These are phyloP conservation scores for Stromatinia cepivora DNA, from an alignment of 2,329 filamentous ascomycete genomes.

Conservation along the genomic window DNA sequence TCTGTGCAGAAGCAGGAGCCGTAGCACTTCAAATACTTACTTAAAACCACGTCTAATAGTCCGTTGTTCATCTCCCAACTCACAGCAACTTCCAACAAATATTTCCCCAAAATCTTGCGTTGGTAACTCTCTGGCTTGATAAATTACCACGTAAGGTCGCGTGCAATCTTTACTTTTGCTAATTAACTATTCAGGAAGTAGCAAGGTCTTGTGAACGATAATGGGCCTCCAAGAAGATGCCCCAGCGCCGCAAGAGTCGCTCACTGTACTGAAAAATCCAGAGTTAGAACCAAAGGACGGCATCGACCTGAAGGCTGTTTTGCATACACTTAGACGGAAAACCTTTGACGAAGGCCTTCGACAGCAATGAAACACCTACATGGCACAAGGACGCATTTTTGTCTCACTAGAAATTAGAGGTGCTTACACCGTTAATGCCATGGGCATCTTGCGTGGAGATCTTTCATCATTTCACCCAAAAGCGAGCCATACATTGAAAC, in stretches of 20 bases:
- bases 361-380: not conserved
- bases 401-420: not conserved
- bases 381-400: not conserved
- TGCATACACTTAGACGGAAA: not conserved
- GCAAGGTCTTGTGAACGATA: not conserved
- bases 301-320: not conserved
- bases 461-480: not conserved
- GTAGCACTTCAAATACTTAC: not conserved
- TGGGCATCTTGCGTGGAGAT: not conserved
- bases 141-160: not conserved
- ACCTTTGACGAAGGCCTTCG: not conserved
- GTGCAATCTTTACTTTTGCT: not conserved
- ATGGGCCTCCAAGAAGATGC: not conserved
- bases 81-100: not conserved
- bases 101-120: too few species aligned
- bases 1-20: not conserved
- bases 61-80: not conserved
- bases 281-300: not conserved
- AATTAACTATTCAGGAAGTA: not conserved
- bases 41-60: not conserved
- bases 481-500: not conserved
- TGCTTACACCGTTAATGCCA: not conserved
- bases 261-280: not conserved
- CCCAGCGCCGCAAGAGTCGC: not conserved
- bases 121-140: not conserved